phyloP scores from a whole-genome alignment of 257 asterid species.

The Primulina huaijiensis region DNA sequence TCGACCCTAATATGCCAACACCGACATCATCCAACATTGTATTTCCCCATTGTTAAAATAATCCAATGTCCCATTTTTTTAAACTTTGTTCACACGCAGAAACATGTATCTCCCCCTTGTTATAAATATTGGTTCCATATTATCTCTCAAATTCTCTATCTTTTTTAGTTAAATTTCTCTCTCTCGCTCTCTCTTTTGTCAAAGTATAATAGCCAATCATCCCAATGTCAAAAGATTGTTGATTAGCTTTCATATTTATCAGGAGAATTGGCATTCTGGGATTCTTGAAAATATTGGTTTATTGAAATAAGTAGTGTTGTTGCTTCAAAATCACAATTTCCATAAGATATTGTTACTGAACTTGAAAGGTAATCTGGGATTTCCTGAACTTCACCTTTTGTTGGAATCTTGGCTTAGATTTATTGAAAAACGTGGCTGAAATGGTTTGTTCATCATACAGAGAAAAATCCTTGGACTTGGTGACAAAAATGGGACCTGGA shows the following conservation, averaged over 20 bases:
- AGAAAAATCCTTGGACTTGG: neutral
- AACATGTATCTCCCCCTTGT: neutral
- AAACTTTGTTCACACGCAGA: too few relatives aligned
- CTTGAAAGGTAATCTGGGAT: neutral
- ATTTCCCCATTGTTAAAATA: too few relatives aligned
- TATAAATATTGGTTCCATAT: neutral
- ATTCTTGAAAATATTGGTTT: neutral
- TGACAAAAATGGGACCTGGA: conserved; percentile 29
- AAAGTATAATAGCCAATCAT: neutral
- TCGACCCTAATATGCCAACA: too few relatives aligned
- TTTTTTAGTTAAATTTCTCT: neutral
- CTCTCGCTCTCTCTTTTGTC: neutral
- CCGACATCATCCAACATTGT: too few relatives aligned
- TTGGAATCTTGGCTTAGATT: neutral
- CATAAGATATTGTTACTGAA: neutral
- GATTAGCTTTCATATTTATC: too few relatives aligned
- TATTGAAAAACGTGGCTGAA: neutral
- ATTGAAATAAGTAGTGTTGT: neutral
- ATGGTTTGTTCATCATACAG: conserved; percentile 14
- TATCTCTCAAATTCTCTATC: neutral
- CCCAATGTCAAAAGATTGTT: neutral
- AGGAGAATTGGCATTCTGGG: neutral
- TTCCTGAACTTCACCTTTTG: neutral
- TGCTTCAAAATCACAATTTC: neutral
- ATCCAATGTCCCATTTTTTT: neutral